Evolutionary conservation across 2,329 filamentous ascomycete genomes (phyloP).

Genomic region (Aspergillus sp.): DNA sequence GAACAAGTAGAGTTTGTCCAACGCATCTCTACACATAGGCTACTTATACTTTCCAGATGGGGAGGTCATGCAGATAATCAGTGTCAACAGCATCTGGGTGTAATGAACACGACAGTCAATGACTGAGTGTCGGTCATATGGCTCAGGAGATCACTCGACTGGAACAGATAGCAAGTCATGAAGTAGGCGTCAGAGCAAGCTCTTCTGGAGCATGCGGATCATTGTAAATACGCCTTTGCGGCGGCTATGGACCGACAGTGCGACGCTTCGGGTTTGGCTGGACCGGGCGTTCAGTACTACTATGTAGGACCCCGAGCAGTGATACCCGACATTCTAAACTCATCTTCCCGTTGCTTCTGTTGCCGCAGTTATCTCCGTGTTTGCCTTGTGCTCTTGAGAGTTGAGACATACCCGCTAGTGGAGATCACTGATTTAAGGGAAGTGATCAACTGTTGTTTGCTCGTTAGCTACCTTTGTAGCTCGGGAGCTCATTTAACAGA

Average conservation of each 20-base stretch:
- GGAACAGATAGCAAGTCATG: not conserved
- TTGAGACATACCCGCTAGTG: not conserved
- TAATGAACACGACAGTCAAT: not conserved
- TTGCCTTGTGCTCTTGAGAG: not conserved
- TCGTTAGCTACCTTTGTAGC: not conserved
- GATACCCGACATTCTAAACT: slow-evolving; percentile 1
- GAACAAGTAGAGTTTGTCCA: not conserved
- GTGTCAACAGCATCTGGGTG: not conserved
- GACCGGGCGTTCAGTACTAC: not conserved
- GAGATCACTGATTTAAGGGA: not conserved
- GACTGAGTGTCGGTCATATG: not conserved
- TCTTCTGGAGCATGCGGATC: not conserved
- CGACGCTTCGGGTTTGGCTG: not conserved
- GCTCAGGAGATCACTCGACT: not conserved
- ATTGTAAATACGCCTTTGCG: not conserved
- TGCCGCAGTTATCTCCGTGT: not conserved
- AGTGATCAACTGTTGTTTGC: not conserved
- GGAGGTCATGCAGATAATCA: not conserved
- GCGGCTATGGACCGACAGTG: slow-evolving; percentile 4
- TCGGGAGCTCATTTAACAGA: not conserved
- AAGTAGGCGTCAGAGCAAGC: not conserved
- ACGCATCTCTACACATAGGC: not conserved
- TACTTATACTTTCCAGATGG: not conserved
- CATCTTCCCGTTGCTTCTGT: not conserved
- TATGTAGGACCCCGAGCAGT: slow-evolving; percentile 4